Evolutionary conservation across 257 asterid species (phyloP), one percentile per base, ranked within the genome.

Genomic region (Cynanchum wilfordii): DNA sequence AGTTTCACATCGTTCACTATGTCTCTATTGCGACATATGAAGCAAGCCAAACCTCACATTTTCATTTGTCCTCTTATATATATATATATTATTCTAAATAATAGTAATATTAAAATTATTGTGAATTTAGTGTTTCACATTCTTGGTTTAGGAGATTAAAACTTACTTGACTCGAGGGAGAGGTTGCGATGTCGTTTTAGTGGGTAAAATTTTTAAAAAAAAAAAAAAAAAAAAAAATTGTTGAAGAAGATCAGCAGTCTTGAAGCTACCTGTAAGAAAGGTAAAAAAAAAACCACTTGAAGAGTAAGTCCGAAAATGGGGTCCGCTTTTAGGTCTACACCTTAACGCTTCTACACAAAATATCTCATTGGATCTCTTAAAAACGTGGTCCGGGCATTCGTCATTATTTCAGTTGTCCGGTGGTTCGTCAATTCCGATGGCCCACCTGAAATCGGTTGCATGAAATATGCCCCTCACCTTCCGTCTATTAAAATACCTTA

Each of bases 391-490:
- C 15, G 2, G 51, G 54, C 9, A 51, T 13, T 30, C 2, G 44
- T 52, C 16, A 2, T 36, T 52, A 54, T 55, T 24, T 25, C 5
- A 11, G 33, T 40, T 30, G 68, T 44, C 63, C 19, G 78, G 70
- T 68, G 69, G 79, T 8, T 13, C 33, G 79, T 57, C 70, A 52
- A 68, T 57, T 68, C 22, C 19, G 5, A 0, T 57, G 73, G 57
- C 67, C 77, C 77, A 65, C 51, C 24, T 59, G 66, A 59, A 59
- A 19, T 11, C 38, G 7, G 33, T 47, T 22, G 74, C 65, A 70
- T 2, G 47, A 13, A 70, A 36, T 36, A 3, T 12, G 24, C 66
- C 66, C 55, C 5, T 36, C 49, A 72, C 63, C 52, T 73, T 73
- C 29, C 2, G 16, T 50, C 22, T 50, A 40, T 65, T 40, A n/a